Evolutionary conservation across 2,329 filamentous ascomycete genomes (phyloP).

Genomic region (Botrytis medusae): DNA sequence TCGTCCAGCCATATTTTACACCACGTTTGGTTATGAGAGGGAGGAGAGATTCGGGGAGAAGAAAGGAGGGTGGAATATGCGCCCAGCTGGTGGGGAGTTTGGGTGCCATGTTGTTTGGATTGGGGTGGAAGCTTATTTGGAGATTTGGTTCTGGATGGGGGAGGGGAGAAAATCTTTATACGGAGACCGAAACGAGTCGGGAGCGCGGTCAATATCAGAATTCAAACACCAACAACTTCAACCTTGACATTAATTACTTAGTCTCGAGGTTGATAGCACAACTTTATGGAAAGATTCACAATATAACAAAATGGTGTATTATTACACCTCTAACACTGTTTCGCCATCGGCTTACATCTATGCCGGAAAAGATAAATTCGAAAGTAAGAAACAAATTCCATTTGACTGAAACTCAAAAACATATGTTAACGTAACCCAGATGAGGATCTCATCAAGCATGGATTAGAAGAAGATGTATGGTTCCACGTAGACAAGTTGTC

Average conservation of each 20-base stretch:
- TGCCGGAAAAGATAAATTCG: slow-evolving; percentile 97
- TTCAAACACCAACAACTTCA: slow-evolving; percentile 4
- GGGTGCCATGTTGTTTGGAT: slow-evolving; percentile 38
- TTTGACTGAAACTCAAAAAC: background rate
- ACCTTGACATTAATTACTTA: background rate
- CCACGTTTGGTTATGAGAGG: slow-evolving; percentile 40
- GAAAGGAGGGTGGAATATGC: slow-evolving; percentile 36
- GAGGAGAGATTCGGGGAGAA: slow-evolving; percentile 38
- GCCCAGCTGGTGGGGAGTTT: slow-evolving; percentile 41
- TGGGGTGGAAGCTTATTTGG: slow-evolving; percentile 17
- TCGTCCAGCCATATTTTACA: slow-evolving; percentile 56
- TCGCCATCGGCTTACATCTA: slow-evolving; percentile 85
- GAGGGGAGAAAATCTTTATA: slow-evolving; percentile 28
- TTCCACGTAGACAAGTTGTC: slow-evolving; percentile 98
- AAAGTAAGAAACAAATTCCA: slow-evolving; percentile 63
- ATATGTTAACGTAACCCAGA: slow-evolving; percentile 55
- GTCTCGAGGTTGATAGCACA: background rate
- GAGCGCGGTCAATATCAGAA: slow-evolving; percentile 38
- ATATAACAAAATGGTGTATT: slow-evolving; percentile 75
- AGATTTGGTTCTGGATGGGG: slow-evolving; percentile 23
- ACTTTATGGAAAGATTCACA: slow-evolving; percentile 31
- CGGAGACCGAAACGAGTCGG: slow-evolving; percentile 30
- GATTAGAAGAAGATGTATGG: slow-evolving; percentile 96
- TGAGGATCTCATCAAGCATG: slow-evolving; percentile 92
- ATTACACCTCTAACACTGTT: slow-evolving; percentile 86